phyloP scores from a whole-genome alignment of 768 basidiomycete species.

The Rhodotorula babjevae region DNA sequence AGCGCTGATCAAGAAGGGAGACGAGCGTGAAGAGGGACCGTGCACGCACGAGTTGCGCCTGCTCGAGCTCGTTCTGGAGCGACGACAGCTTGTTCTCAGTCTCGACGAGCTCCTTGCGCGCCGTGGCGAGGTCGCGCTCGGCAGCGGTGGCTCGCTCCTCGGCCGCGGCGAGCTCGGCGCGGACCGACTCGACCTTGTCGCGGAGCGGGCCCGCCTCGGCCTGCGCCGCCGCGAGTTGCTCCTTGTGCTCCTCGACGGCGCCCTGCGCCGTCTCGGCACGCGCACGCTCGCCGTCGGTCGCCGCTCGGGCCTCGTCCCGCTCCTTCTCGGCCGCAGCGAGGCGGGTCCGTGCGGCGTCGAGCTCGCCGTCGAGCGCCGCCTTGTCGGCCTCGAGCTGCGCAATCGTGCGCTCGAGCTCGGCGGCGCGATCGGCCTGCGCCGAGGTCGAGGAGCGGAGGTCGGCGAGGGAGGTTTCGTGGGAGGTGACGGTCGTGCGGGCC shows the following conservation, averaged over 20 bases:
- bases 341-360: background rate
- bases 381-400: slow-evolving; percentile 18
- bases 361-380: background rate
- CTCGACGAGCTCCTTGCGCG: background rate
- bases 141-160: background rate
- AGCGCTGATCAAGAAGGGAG: background rate
- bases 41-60: background rate
- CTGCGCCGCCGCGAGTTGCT: background rate
- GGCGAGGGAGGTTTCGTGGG: slow-evolving; percentile 26
- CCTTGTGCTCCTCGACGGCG: background rate
- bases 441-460: slow-evolving; percentile 17
- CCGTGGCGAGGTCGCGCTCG: background rate
- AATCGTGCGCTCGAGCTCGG: slow-evolving; percentile 14
- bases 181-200: background rate
- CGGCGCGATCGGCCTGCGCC: slow-evolving; percentile 14
- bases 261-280: background rate
- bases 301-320: background rate
- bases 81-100: no score
- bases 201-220: no score
- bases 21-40: background rate
- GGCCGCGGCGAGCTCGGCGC: background rate
- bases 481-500: slow-evolving; percentile 6
- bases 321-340: background rate
- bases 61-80: background rate
- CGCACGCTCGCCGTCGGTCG: background rate